phyloP scores from a whole-genome alignment of 352 stramenopile species.

The Pythium rhizo-oryzae region DNA sequence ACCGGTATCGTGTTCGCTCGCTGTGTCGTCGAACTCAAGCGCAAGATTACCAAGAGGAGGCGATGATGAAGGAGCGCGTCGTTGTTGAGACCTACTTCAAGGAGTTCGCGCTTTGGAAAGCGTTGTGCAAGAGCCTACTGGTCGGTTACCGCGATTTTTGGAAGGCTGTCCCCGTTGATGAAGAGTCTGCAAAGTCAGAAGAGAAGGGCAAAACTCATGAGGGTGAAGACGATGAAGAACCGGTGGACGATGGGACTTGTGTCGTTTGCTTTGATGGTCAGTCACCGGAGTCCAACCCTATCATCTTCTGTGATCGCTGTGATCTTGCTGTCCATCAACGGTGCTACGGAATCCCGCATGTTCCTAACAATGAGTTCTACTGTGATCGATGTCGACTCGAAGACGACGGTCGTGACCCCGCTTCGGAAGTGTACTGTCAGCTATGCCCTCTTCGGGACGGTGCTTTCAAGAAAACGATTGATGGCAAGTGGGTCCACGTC shows the following conservation, averaged over 20 bases:
- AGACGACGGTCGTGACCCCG: constrained; percentile 53
- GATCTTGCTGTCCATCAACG: constrained; percentile 89
- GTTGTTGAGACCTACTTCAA: constrained; percentile 70
- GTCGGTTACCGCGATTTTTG: constrained; percentile 58
- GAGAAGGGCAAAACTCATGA: constrained; percentile 12
- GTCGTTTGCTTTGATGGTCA: constrained; percentile 90
- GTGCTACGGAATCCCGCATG: constrained; percentile 87
- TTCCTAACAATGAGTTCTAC: constrained; percentile 87
- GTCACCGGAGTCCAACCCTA: constrained; percentile 86
- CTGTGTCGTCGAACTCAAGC: constrained; percentile 54
- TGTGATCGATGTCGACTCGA: constrained; percentile 82
- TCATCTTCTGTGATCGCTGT: constrained; percentile 91
- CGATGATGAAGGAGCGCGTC: constrained; percentile 23
- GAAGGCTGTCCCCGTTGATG: constrained; percentile 11
- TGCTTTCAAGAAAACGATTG: constrained; percentile 85
- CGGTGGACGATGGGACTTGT: constrained; percentile 85
- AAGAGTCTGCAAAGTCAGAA: constrained; percentile 28
- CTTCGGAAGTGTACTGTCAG: constrained; percentile 74
- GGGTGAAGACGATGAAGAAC: constrained; percentile 33
- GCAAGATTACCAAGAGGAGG: constrained; percentile 35
- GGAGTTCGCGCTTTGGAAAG: constrained; percentile 80
- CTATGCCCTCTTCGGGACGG: constrained; percentile 85
- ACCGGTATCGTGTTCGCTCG: constrained; percentile 58
- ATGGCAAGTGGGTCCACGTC: constrained; percentile 89
- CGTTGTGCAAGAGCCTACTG: constrained; percentile 66